These are phyloP conservation scores for Neurospora sp. DNA, from an alignment of 495 filamentous ascomycete genomes.

Conservation along the genomic window DNA sequence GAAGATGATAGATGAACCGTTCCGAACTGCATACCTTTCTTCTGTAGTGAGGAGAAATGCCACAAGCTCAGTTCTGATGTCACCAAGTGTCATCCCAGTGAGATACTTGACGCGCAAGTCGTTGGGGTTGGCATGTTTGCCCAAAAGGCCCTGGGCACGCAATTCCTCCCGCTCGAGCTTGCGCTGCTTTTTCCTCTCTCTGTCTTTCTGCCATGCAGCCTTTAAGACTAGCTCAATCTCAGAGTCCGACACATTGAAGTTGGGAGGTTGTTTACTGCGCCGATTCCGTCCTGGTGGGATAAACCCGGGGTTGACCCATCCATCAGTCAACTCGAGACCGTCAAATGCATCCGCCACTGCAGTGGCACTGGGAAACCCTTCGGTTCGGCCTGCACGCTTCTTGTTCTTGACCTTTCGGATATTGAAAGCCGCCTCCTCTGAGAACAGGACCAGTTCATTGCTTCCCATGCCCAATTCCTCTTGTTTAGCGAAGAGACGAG, in stretches of 20 bases:
- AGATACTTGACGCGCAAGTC: slow-evolving; percentile 65
- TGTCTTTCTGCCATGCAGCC: slow-evolving; percentile 62
- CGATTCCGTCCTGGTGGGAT: slow-evolving; percentile 49
- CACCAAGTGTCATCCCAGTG: slow-evolving; percentile 56
- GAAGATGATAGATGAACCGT: not conserved
- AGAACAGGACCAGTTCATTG: slow-evolving; percentile 48
- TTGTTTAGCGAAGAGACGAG: slow-evolving; percentile 52
- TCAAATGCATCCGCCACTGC: slow-evolving; percentile 65
- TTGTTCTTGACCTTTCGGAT: not conserved
- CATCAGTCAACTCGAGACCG: slow-evolving; percentile 73
- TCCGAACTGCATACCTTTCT: slow-evolving; percentile 45
- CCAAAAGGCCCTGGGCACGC: slow-evolving; percentile 68
- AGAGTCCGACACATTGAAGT: slow-evolving; percentile 57
- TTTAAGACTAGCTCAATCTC: slow-evolving; percentile 58
- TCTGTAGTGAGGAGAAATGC: slow-evolving; percentile 55
- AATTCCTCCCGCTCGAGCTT: slow-evolving; percentile 74
- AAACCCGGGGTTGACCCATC: slow-evolving; percentile 50
- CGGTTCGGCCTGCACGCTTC: slow-evolving; percentile 3
- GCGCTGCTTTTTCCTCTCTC: slow-evolving; percentile 66
- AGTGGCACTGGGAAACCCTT: slow-evolving; percentile 42
- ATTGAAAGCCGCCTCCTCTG: slow-evolving; percentile 17
- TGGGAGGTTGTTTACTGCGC: slow-evolving; percentile 32
- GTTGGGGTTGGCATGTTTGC: slow-evolving; percentile 49
- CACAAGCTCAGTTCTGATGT: slow-evolving; percentile 64
- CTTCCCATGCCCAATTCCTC: slow-evolving; percentile 53